Evolutionary conservation across 495 filamentous ascomycete species (phyloP).

Genomic region (Talaromyces adpressus): DNA sequence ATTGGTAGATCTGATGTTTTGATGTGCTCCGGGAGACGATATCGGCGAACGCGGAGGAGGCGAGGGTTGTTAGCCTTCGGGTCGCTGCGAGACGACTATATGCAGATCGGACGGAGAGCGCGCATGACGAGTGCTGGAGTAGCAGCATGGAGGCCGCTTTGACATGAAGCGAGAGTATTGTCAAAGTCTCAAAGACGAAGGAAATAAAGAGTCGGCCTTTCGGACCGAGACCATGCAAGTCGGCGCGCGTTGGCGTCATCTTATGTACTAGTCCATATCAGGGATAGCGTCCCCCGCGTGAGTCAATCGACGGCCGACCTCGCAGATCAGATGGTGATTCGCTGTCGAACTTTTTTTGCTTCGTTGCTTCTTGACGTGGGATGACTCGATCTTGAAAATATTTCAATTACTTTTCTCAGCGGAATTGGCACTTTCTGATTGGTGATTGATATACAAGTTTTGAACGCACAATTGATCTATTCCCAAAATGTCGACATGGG

Average conservation of each 20-base stretch:
- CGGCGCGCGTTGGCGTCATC: neutral
- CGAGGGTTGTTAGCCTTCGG: conserved; percentile 23
- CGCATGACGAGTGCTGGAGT: conserved; percentile 4
- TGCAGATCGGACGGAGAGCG: conserved; percentile 1
- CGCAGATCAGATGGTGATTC: conserved; percentile 1
- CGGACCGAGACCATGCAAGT: neutral
- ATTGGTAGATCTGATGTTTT: conserved; percentile 71
- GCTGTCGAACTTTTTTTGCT: neutral
- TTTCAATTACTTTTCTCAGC: neutral
- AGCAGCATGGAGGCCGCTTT: conserved; percentile 1
- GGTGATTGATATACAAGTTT: neutral
- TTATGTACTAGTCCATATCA: neutral
- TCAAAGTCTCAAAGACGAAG: too few relatives aligned
- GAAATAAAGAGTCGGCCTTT: neutral
- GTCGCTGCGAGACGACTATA: neutral
- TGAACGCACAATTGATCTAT: neutral
- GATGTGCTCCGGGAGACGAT: conserved; percentile 31
- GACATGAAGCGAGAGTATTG: neutral
- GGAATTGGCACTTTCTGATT: neutral
- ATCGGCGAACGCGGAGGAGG: conserved; percentile 33
- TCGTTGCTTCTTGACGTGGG: neutral
- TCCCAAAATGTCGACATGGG: conserved; percentile 79
- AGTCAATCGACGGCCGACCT: neutral
- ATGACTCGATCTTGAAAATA: conserved; percentile 1
- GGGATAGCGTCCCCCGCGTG: neutral